These are phyloP conservation scores for Malassezia psittaci DNA, from an alignment of 1,284 basidiomycete species.

Conservation along the genomic window DNA sequence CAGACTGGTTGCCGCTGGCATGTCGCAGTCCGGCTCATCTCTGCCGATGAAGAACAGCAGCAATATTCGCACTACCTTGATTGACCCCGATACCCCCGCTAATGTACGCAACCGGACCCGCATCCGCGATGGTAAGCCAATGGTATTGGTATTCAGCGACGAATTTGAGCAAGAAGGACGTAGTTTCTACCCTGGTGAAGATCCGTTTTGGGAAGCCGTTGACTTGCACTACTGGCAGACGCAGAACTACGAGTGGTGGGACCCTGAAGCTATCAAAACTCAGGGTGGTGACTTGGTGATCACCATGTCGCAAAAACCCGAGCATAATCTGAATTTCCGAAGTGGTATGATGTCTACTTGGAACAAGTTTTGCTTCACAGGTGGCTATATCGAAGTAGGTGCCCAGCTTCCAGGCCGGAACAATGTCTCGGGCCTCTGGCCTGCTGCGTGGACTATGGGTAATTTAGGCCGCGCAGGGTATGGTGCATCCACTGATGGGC, in stretches of 20 bases:
- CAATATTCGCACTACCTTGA: constrained; percentile 16
- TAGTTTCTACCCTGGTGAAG: constrained; percentile 40
- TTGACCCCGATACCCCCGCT: constrained; percentile 36
- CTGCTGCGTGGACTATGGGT: constrained; percentile 42
- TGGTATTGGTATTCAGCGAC: constrained; percentile 41
- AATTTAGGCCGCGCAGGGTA: constrained; percentile 68
- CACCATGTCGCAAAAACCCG: constrained; percentile 47
- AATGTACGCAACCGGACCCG: constrained; percentile 17
- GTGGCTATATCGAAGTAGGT: constrained; percentile 44
- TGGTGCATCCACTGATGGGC: constrained; percentile 57
- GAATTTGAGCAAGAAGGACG: constrained; percentile 38
- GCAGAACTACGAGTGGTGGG: constrained; percentile 37
- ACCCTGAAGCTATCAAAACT: constrained; percentile 34
- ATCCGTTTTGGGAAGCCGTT: constrained; percentile 47
- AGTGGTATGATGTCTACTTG: constrained; percentile 39
- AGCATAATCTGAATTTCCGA: constrained; percentile 34
- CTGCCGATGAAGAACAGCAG: not conserved
- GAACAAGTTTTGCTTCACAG: constrained; percentile 47
- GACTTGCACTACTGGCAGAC: constrained; percentile 39
- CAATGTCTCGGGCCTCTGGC: constrained; percentile 32
- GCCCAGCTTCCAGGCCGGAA: constrained; percentile 31
- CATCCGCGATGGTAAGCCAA: constrained; percentile 19
- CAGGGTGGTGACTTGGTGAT: constrained; percentile 28
- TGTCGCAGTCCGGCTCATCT: not conserved
- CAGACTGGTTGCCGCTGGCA: not conserved